These are phyloP conservation scores for Oryza officinalis DNA, from an alignment of 176 grass and related monocot species.

Conservation along the genomic window DNA sequence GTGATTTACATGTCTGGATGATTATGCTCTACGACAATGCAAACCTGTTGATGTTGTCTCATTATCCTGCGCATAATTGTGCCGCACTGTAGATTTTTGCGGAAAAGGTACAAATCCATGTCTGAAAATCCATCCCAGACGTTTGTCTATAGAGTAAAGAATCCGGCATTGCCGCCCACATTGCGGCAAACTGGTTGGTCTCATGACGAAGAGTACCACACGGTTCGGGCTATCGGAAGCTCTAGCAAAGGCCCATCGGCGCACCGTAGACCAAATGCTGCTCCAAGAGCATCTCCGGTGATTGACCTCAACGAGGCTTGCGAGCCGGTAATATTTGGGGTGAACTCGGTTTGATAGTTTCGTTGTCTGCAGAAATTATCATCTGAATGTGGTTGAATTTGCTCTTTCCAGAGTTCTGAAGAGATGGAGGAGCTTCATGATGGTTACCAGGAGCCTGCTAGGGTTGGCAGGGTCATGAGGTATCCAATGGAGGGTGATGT, in stretches of 20 bases:
- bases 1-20: neutral
- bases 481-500: constrained; percentile 17
- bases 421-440: constrained; percentile 39
- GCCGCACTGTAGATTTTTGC: constrained; percentile 49
- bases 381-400: constrained; percentile 21
- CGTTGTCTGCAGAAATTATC: neutral
- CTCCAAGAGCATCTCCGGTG: constrained; percentile 34
- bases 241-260: constrained; percentile 15
- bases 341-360: neutral
- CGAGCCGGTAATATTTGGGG: constrained; percentile 45
- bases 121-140: constrained; percentile 47
- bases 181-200: neutral
- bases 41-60: neutral
- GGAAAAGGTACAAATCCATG: constrained; percentile 45
- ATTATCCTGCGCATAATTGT: neutral
- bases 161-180: constrained; percentile 2
- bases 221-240: neutral
- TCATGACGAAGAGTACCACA: neutral
- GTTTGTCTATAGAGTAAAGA: constrained; percentile 46
- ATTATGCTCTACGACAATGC: neutral
- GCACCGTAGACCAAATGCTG: neutral
- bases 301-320: constrained; percentile 74
- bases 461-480: constrained; percentile 24
- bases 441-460: constrained; percentile 15
- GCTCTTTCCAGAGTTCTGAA: constrained; percentile 44